These are phyloP conservation scores for Candolleomyces efflorescens DNA, from an alignment of 768 basidiomycete genomes.

Conservation along the genomic window DNA sequence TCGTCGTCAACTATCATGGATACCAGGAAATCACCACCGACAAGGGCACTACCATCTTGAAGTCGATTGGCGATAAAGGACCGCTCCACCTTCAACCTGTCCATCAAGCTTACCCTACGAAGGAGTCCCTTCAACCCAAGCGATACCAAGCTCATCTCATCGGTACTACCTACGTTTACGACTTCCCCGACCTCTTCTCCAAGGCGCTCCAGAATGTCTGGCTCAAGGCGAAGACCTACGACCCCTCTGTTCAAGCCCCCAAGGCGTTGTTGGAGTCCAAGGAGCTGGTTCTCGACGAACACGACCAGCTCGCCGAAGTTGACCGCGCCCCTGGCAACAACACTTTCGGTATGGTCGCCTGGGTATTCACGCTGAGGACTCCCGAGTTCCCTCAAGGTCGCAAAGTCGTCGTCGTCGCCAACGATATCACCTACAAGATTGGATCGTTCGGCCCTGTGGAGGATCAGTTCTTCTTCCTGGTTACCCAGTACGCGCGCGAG, in stretches of 20 bases:
- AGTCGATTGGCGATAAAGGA: constrained; percentile 97
- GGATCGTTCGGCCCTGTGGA: constrained; percentile 96
- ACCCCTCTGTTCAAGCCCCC: constrained; percentile 68
- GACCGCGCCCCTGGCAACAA: constrained; percentile 93
- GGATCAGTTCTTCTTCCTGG: constrained; percentile 95
- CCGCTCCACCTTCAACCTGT: constrained; percentile 95
- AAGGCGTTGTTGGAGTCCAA: constrained; percentile 76
- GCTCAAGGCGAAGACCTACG: constrained; percentile 61
- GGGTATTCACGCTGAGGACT: constrained; percentile 90
- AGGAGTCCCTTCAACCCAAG: constrained; percentile 97
- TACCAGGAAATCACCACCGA: constrained; percentile 98
- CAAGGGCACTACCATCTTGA: constrained; percentile 91
- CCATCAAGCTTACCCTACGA: constrained; percentile 90
- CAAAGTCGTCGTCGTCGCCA: constrained; percentile 84
- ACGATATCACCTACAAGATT: constrained; percentile 98
- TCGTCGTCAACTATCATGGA: constrained; percentile 96
- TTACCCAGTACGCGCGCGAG: constrained; percentile 87
- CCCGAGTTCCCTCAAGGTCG: constrained; percentile 92
- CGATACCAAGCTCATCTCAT: constrained; percentile 98
- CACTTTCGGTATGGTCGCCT: constrained; percentile 95
- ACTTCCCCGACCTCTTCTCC: constrained; percentile 98
- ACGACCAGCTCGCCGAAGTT: constrained; percentile 87
- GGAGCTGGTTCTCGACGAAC: constrained; percentile 92
- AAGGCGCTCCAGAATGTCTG: constrained; percentile 95
- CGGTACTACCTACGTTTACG: constrained; percentile 98